Evolutionary conservation across 441 rosid genomes (phyloP), one percentile per base, ranked within the genome.

Genomic region (Isatis lusitanica): DNA sequence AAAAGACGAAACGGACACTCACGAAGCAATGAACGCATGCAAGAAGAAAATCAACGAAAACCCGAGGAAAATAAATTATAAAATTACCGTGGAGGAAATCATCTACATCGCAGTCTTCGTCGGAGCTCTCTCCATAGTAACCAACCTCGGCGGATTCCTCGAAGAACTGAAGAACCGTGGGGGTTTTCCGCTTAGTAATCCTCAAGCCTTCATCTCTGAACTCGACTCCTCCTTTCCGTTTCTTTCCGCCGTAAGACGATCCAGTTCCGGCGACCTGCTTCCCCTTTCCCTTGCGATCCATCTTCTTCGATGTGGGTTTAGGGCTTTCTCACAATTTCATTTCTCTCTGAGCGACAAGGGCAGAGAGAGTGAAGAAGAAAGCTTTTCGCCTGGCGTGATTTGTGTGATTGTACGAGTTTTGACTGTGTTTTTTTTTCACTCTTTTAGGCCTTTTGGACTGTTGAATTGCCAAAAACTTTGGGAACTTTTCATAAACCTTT

Each of bases 91-190:
- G 59, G 9, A 78, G 86, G 31, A 77, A 76, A 48, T 80, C 84
- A 73, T 85, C 75, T 3, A 81, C 76, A 3, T 83, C 90, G 28
- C 65, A 59, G 5, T 81, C 89, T 40, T 84, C 90, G 35, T 77
- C 80, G 18, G 77, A 71, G 68, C 78, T 74, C 2, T 56, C 80
- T 59, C 80, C 80, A 6, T 60, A 77, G 66, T 77, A 77, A 18
- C 80, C 80, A 48, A 68, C 70, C 17, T 78, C 94, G 21, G 94
- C 91, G 7, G 83, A 70, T 35, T 92, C 97, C 58, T 94, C 97
- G 70, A 94, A 86, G 82, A 94, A 92, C 85, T 85, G 90, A 68
- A 90, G 90, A 46, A 90, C 88, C 24, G 71, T 83, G 9, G 84
- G 86, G 58, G 83, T 85, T 71, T 68, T 86, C 74, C 83, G 85